phyloP scores from a whole-genome alignment of 805 yeast genomes.

The Candida corydali region DNA sequence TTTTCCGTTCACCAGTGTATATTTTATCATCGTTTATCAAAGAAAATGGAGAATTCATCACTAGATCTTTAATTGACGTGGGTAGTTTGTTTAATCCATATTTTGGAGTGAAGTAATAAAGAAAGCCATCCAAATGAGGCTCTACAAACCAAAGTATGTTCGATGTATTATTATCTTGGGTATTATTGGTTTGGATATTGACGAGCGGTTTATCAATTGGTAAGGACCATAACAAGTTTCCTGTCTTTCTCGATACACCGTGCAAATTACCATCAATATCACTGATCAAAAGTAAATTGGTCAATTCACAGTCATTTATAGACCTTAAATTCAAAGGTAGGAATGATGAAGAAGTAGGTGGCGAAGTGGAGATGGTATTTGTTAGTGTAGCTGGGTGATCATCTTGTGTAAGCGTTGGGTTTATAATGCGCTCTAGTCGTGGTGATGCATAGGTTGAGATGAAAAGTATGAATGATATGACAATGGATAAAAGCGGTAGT shows the following conservation, averaged over 20 bases:
- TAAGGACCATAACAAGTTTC: constrained; percentile 73
- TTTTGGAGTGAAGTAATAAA: constrained; percentile 74
- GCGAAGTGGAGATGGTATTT: not conserved
- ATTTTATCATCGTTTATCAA: constrained; percentile 70
- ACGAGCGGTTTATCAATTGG: constrained; percentile 64
- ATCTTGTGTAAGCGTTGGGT: constrained; percentile 3
- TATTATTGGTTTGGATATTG: constrained; percentile 26
- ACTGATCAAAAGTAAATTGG: constrained; percentile 62
- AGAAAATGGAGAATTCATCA: constrained; percentile 82
- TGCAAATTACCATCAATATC: constrained; percentile 87
- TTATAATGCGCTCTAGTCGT: constrained; percentile 18
- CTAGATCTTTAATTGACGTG: constrained; percentile 70
- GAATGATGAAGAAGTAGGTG: constrained; percentile 13
- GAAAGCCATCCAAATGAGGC: constrained; percentile 78
- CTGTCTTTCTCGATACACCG: constrained; percentile 72
- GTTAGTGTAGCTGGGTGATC: not conserved
- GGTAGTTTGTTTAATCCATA: constrained; percentile 80
- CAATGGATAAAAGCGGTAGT: constrained; percentile 1
- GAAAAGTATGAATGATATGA: constrained; percentile 1
- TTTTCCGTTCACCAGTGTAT: constrained; percentile 78
- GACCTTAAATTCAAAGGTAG: constrained; percentile 36
- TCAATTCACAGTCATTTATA: constrained; percentile 44
- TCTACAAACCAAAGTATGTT: constrained; percentile 79
- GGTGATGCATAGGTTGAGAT: constrained; percentile 13
- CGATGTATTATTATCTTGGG: constrained; percentile 9